These are phyloP conservation scores for Globisporangium sylvaticum DNA, from an alignment of 352 stramenopile species.

Conservation along the genomic window DNA sequence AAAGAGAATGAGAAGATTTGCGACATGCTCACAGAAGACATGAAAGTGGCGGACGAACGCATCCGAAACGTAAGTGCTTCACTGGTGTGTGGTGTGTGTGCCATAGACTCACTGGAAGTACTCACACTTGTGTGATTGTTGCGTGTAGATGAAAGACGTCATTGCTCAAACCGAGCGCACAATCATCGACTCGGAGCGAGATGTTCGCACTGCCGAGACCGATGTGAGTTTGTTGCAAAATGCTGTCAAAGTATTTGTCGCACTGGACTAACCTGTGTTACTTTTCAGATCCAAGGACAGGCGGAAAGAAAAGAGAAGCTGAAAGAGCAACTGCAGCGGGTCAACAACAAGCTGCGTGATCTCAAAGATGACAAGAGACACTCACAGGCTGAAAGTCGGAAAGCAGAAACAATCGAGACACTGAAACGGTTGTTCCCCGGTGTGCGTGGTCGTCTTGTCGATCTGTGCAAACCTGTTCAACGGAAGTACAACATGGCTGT, in stretches of 20 bases:
- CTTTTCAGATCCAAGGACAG: slow-evolving; percentile 46
- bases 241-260: not conserved
- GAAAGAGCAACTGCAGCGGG: slow-evolving; percentile 54
- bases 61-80: slow-evolving; percentile 43
- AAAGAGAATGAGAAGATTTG: slow-evolving; percentile 69
- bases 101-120: no score
- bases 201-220: slow-evolving; percentile 48
- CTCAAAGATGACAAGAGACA: slow-evolving; percentile 90
- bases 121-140: not conserved
- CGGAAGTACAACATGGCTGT: slow-evolving; percentile 97
- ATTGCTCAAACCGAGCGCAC: slow-evolving; percentile 56
- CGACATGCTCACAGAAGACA: slow-evolving; percentile 56
- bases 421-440: slow-evolving; percentile 87
- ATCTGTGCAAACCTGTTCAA: slow-evolving; percentile 96
- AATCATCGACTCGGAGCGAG: slow-evolving; percentile 48
- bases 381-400: slow-evolving; percentile 88
- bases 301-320: slow-evolving; percentile 59
- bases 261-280: not conserved
- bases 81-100: not conserved
- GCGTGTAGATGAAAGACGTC: slow-evolving; percentile 57
- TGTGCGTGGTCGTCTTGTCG: slow-evolving; percentile 94
- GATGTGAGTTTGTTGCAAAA: slow-evolving; percentile 29
- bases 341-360: slow-evolving; percentile 89
- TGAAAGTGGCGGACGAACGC: slow-evolving; percentile 56
- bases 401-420: slow-evolving; percentile 71